Evolutionary conservation across 148 eudicot species (phyloP).

Genomic region (Rhododendron ferrugineum): DNA sequence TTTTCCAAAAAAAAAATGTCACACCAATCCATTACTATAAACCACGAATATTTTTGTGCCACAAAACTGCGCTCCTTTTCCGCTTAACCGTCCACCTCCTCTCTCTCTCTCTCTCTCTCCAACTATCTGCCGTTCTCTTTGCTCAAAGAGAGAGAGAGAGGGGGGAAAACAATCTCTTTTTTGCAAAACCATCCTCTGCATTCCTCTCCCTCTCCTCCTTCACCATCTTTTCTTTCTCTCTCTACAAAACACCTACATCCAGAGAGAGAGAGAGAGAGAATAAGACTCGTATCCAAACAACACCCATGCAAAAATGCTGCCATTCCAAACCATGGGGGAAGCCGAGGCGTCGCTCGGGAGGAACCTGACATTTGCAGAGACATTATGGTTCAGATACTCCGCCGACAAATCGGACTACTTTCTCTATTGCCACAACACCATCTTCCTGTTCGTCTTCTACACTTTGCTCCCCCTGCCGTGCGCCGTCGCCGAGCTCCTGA

Average conservation of each 20-base stretch:
- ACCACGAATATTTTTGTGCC: not conserved
- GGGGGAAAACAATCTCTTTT: not conserved
- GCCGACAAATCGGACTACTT: constrained; percentile 54
- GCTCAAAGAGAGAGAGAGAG: not conserved
- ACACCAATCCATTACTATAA: not conserved
- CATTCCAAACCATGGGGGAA: constrained; percentile 37
- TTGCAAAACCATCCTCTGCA: not conserved
- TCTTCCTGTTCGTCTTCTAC: constrained; percentile 51
- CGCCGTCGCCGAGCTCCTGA: constrained; percentile 34
- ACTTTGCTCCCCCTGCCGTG: constrained; percentile 50
- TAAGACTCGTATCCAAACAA: not conserved
- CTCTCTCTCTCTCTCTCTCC: constrained; percentile 12
- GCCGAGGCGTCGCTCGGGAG: constrained; percentile 52
- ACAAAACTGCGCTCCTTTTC: not conserved
- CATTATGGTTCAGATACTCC: constrained; percentile 68
- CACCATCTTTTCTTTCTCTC: not conserved
- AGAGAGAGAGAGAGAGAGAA: not conserved
- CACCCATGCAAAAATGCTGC: constrained; percentile 39
- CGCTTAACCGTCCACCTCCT: not conserved
- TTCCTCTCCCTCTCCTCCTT: not conserved
- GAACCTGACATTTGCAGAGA: constrained; percentile 44
- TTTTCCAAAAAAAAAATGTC: not conserved
- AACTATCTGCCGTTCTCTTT: not conserved
- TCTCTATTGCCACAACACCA: constrained; percentile 62
- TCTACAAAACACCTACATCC: not conserved